Conservation (phyloP, 2,329 filamentous ascomycete species). For the Coniochaeta sp. region DNA sequence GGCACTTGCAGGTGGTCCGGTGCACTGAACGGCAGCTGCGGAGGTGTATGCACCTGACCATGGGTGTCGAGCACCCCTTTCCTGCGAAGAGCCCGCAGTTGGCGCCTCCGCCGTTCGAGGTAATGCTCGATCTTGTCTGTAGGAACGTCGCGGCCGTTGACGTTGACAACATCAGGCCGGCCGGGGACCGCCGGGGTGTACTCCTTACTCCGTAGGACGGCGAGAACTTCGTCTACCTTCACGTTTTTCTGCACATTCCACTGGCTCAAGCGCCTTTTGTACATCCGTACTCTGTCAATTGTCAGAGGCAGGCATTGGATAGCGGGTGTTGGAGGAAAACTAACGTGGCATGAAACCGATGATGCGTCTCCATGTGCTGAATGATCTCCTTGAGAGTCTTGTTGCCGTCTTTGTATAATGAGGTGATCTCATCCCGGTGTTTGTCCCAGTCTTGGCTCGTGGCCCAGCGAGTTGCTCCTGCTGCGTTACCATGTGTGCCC, state of each 20-base stretch:
- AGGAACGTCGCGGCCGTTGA: background rate
- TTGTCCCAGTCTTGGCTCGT: conserved; percentile 1
- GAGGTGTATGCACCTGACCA: background rate
- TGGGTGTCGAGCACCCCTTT: background rate
- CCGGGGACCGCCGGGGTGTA: background rate
- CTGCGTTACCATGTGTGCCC: background rate
- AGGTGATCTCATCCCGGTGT: background rate
- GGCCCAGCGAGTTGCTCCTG: background rate
- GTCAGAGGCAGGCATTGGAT: background rate
- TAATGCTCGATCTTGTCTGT: background rate
- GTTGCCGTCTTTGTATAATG: background rate
- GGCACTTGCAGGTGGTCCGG: background rate
- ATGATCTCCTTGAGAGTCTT: background rate
- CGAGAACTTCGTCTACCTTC: background rate
- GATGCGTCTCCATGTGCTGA: background rate
- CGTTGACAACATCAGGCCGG: background rate
- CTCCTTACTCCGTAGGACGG: background rate
- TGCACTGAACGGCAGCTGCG: background rate
- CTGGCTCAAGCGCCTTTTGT: background rate
- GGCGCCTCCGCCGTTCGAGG: background rate
- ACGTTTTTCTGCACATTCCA: conserved; percentile 1
- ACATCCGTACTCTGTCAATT: background rate
- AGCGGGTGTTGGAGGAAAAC: background rate
- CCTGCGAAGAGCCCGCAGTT: background rate
- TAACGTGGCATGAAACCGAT: background rate